Conservation (phyloP, 2,329 filamentous ascomycete genomes). For the Monascus ruber region DNA sequence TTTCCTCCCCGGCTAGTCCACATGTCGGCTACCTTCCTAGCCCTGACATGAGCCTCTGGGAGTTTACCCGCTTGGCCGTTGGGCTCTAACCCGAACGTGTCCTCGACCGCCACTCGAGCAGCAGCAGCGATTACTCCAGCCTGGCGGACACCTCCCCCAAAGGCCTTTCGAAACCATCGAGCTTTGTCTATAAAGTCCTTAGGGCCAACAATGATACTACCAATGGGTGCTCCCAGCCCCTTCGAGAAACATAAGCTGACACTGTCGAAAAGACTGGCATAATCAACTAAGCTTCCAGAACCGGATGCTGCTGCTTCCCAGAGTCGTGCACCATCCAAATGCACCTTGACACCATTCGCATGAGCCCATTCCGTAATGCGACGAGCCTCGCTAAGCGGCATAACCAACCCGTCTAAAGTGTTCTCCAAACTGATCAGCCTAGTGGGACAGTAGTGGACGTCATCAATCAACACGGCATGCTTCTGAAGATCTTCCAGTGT, state of each 20-base stretch:
- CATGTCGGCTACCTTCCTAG: conserved; percentile 49
- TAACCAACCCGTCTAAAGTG: conserved; percentile 67
- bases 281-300: conserved; percentile 56
- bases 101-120: conserved; percentile 64
- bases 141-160: conserved; percentile 70
- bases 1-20: conserved; percentile 63
- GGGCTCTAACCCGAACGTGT: conserved; percentile 56
- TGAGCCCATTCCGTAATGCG: conserved; percentile 61
- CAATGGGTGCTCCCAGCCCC: conserved; percentile 69
- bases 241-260: conserved; percentile 73
- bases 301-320: conserved; percentile 71
- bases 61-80: conserved; percentile 52
- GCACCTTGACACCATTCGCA: conserved; percentile 54
- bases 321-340: conserved; percentile 67
- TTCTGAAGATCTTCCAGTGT: conserved; percentile 65
- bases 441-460: conserved; percentile 71
- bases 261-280: conserved; percentile 58
- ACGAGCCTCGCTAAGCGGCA: conserved; percentile 60
- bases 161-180: conserved; percentile 66
- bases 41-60: conserved; percentile 48
- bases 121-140: conserved; percentile 65
- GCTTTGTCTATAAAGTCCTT: conserved; percentile 52
- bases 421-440: conserved; percentile 76
- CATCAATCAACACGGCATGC: conserved; percentile 49
- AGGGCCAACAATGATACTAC: conserved; percentile 58